Conservation (phyloP, 106 monocot species). For the Apostasia shenzhenica region DNA sequence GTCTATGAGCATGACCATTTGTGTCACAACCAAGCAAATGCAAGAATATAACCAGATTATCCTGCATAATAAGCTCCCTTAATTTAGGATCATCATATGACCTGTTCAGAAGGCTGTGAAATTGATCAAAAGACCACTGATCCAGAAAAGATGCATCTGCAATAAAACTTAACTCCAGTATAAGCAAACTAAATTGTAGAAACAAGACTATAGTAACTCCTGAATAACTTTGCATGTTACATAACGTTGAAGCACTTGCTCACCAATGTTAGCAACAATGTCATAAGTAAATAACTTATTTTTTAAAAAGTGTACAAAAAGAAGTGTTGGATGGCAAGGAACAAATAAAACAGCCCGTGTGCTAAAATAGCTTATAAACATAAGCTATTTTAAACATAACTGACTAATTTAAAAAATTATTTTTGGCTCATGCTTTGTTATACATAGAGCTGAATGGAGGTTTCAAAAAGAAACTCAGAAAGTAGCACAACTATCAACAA, state of each 20-base stretch:
- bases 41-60: slow-evolving; percentile 83
- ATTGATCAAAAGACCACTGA: slow-evolving; percentile 88
- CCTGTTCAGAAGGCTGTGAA: slow-evolving; percentile 68
- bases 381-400: no score
- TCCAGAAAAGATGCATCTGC: slow-evolving; percentile 98
- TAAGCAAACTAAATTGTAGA: slow-evolving; percentile 4
- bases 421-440: no score
- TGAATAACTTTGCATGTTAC: background rate
- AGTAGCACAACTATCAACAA: background rate
- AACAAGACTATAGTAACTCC: background rate
- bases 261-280: no score
- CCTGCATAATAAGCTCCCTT: slow-evolving; percentile 46
- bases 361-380: no score
- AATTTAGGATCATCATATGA: slow-evolving; percentile 56
- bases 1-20: slow-evolving; percentile 93
- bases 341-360: no score
- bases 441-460: no score
- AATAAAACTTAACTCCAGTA: slow-evolving; percentile 18
- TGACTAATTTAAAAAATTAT: no score
- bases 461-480: background rate
- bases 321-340: no score
- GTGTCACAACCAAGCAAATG: slow-evolving; percentile 97
- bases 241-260: slow-evolving; percentile 1
- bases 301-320: no score
- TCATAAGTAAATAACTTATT: no score